Conservation (phyloP, 2,329 filamentous ascomycete species). For the Fusarium gaditjirri region DNA sequence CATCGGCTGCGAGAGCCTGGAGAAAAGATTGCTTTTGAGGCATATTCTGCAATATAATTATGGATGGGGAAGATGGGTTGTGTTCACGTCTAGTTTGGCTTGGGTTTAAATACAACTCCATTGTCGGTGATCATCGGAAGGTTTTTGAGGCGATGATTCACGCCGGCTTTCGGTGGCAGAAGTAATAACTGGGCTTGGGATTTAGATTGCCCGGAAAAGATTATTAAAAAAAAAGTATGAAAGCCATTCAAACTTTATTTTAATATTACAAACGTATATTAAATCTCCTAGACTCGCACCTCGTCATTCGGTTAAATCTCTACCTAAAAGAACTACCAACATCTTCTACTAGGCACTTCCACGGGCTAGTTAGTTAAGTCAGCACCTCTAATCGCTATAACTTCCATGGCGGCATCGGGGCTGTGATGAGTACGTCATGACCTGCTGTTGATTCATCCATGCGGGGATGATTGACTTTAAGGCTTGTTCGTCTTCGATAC, state of each 20-base stretch:
- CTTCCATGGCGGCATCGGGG: not conserved
- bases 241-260: too few species aligned
- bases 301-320: not conserved
- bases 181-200: too few species aligned
- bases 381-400: not conserved
- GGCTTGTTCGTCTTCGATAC: not conserved
- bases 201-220: fast-evolving
- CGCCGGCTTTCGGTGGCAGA: not conserved
- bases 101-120: not conserved
- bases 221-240: not conserved
- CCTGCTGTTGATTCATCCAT: not conserved
- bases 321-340: not conserved
- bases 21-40: not conserved
- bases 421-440: not conserved
- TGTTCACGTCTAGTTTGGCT: not conserved
- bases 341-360: not conserved
- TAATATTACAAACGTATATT: not conserved
- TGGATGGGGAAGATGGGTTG: too few species aligned
- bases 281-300: too few species aligned
- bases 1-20: not conserved
- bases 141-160: not conserved
- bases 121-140: not conserved
- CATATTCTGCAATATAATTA: not conserved
- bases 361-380: not conserved
- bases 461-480: not conserved